Evolutionary conservation across 2,329 filamentous ascomycete genomes (phyloP).

Genomic region (Fusarium virguliforme): DNA sequence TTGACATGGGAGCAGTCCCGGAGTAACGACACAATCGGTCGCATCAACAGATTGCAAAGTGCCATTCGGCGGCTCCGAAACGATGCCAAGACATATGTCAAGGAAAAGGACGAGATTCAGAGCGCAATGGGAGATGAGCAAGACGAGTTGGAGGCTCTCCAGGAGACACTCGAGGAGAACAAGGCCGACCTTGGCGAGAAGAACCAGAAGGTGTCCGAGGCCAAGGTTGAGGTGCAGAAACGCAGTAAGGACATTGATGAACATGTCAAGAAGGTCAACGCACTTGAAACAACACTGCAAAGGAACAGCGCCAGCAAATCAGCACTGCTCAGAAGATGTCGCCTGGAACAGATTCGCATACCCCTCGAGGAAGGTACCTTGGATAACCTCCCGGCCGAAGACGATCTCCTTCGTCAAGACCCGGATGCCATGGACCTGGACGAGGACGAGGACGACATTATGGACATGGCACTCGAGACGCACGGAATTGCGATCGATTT

Average conservation of each 20-base stretch:
- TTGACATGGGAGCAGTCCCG: slow-evolving; percentile 71
- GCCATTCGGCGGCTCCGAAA: slow-evolving; percentile 77
- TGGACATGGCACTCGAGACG: slow-evolving; percentile 81
- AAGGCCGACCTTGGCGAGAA: slow-evolving; percentile 79
- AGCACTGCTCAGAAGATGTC: slow-evolving; percentile 87
- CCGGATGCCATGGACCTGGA: slow-evolving; percentile 95
- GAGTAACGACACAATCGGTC: slow-evolving; percentile 72
- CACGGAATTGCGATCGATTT: slow-evolving; percentile 95
- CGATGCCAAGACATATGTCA: slow-evolving; percentile 79
- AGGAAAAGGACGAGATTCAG: slow-evolving; percentile 82
- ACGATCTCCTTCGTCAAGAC: slow-evolving; percentile 82
- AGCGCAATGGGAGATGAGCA: slow-evolving; percentile 80
- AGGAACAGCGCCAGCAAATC: slow-evolving; percentile 89
- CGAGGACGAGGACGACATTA: slow-evolving; percentile 72
- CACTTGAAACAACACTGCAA: slow-evolving; percentile 88
- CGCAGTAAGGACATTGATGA: slow-evolving; percentile 87
- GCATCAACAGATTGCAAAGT: slow-evolving; percentile 78
- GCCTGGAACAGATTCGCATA: slow-evolving; percentile 92
- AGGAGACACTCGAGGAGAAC: slow-evolving; percentile 79
- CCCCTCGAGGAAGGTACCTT: slow-evolving; percentile 84
- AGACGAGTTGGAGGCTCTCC: slow-evolving; percentile 83
- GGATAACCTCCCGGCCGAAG: slow-evolving; percentile 89
- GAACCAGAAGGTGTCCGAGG: slow-evolving; percentile 82
- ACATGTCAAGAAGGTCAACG: slow-evolving; percentile 80
- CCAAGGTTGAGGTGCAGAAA: slow-evolving; percentile 85